These are phyloP conservation scores for Pseudogymnoascus sp. DNA, from an alignment of 2,329 filamentous ascomycete species.

Conservation along the genomic window DNA sequence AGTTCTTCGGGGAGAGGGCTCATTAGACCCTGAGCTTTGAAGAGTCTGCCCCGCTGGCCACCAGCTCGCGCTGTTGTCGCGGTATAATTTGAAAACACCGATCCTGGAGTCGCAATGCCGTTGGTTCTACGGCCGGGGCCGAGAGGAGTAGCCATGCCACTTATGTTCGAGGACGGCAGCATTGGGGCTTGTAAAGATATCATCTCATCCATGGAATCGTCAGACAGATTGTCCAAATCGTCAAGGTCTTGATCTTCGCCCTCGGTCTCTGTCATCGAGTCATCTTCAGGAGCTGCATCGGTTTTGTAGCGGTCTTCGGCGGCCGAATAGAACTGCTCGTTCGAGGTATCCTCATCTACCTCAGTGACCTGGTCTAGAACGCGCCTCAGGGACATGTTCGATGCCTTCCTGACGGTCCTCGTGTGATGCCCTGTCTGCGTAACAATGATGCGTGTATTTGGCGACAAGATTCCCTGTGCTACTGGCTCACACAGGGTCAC, in stretches of 20 bases:
- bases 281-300: conserved; percentile 44
- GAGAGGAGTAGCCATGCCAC: conserved; percentile 70
- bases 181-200: conserved; percentile 79
- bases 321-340: conserved; percentile 87
- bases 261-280: conserved; percentile 50
- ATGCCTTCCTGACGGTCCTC: conserved; percentile 42
- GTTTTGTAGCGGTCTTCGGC: conserved; percentile 67
- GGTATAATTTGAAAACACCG: conserved; percentile 82
- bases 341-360: conserved; percentile 72
- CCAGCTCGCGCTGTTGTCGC: conserved; percentile 71
- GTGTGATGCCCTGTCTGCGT: conserved; percentile 51
- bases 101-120: conserved; percentile 73
- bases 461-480: conserved; percentile 70
- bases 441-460: conserved; percentile 76
- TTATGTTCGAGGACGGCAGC: conserved; percentile 67
- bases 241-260: conserved; percentile 55
- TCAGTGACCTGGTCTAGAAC: conserved; percentile 50
- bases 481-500: conserved; percentile 93
- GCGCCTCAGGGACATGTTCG: conserved; percentile 40
- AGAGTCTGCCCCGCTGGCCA: conserved; percentile 65
- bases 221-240: conserved; percentile 68
- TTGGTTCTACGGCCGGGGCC: conserved; percentile 66
- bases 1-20: conserved; percentile 64
- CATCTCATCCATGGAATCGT: conserved; percentile 88
- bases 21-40: conserved; percentile 73